Evolutionary conservation across 352 stramenopile genomes (phyloP), one percentile per base, ranked within the genome.

Genomic region (Aphanomyces astaci): DNA sequence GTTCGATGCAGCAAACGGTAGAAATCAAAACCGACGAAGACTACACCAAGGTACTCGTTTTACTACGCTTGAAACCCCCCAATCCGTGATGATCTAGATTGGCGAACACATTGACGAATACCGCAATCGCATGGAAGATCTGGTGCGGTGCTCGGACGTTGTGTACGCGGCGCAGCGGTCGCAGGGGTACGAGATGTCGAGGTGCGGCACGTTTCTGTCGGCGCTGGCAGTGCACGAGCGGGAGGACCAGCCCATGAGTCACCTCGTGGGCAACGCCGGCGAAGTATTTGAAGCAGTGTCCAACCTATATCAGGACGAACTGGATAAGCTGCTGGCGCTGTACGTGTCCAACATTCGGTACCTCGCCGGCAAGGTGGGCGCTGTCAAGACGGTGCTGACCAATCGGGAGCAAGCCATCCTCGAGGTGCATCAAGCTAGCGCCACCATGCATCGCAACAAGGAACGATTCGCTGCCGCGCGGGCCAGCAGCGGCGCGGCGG

Each of bases 361-460:
- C 48, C 84, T 93, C 65, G 79, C 81, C 11, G 86, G 84, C 5
- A 95, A 95, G 67, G 84, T 95, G 25, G 85, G 87, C 55, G 84
- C 86, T 60, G 86, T 95, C 22, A 95, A 95, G 86, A 80, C 84
- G 19, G 86, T 95, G 24, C 90, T 95, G 78, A 82, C 78, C 71
- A 95, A 95, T 71, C 86, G 86, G 0, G 84, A 95, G 57, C 86
- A 83, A 22, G 86, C 86, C 31, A 93, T 95, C 48, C 69, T 89
- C 25, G 86, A 95, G 73, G 86, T 95, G 2, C 84, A 94, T 60
- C 80, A 92, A 81, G 84, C 86, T n/a, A 95, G 90, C 73, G 82
- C 84, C 4, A 93, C 82, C 62, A 95, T 95, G 86, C 86, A 95
- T 64, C 74, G 86, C 40, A 95, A 95, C 71, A 95, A 95, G 76